These are phyloP conservation scores for Podila clonocystis DNA, from an alignment of 192 early-diverging fungal genomes.

Conservation along the genomic window DNA sequence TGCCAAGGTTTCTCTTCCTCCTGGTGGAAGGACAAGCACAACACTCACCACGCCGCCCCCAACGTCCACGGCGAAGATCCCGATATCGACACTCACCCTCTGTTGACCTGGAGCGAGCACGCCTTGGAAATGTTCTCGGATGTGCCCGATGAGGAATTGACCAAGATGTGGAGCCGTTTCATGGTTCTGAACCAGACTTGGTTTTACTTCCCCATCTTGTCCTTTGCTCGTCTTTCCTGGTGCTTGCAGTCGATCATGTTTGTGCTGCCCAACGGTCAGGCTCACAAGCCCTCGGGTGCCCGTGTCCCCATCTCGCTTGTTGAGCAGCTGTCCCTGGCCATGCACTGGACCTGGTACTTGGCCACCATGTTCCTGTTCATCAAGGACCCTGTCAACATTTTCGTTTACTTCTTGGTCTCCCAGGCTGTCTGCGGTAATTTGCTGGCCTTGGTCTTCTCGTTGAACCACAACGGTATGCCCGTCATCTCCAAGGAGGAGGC, in stretches of 20 bases:
- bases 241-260: slow-evolving; percentile 70
- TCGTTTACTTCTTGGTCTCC: slow-evolving; percentile 69
- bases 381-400: slow-evolving; percentile 36
- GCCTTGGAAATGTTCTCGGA: slow-evolving; percentile 60
- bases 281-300: slow-evolving; percentile 55
- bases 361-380: slow-evolving; percentile 62
- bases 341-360: slow-evolving; percentile 80
- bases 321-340: slow-evolving; percentile 63
- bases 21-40: slow-evolving; percentile 94
- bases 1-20: slow-evolving; percentile 81
- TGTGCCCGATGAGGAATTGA: slow-evolving; percentile 57
- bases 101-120: slow-evolving; percentile 80
- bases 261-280: slow-evolving; percentile 55
- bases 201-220: slow-evolving; percentile 78
- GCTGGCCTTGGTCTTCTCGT: slow-evolving; percentile 77
- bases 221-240: slow-evolving; percentile 83
- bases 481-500: slow-evolving; percentile 73
- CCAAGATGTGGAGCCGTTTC: slow-evolving; percentile 68
- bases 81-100: slow-evolving; percentile 85
- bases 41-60: slow-evolving; percentile 84
- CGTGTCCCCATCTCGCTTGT: slow-evolving; percentile 52
- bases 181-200: slow-evolving; percentile 69
- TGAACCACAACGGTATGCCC: slow-evolving; percentile 92
- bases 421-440: slow-evolving; percentile 77
- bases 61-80: slow-evolving; percentile 86